Conservation (phyloP, 805 yeast species). For the Kazachstania africana region DNA sequence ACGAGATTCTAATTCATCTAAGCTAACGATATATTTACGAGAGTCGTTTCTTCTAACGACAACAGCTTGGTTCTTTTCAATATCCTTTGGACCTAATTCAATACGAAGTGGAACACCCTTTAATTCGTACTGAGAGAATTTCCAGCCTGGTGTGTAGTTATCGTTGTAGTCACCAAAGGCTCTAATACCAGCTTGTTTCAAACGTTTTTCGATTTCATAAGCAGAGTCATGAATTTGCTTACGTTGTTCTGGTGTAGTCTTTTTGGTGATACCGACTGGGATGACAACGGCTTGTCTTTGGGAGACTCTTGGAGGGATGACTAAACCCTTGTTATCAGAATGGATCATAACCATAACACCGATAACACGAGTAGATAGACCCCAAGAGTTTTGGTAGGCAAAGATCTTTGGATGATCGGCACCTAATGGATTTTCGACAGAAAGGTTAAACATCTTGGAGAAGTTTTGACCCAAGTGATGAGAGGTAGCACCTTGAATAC, state of each 20-base stretch:
- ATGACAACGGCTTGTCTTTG: slow-evolving; percentile 84
- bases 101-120: slow-evolving; percentile 90
- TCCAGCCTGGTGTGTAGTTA: slow-evolving; percentile 97
- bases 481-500: slow-evolving; percentile 98
- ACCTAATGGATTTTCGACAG: slow-evolving; percentile 93
- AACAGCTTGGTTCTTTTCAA: slow-evolving; percentile 63
- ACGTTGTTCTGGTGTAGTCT: slow-evolving; percentile 69
- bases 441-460: slow-evolving; percentile 94
- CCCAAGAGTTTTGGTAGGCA: slow-evolving; percentile 98
- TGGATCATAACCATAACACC: slow-evolving; percentile 99
- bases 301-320: slow-evolving; percentile 94
- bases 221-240: slow-evolving; percentile 60
- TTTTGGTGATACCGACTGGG: slow-evolving; percentile 90
- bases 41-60: slow-evolving; percentile 92
- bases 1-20: slow-evolving; percentile 51
- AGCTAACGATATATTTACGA: slow-evolving; percentile 54
- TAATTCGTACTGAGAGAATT: slow-evolving; percentile 93
- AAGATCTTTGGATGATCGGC: slow-evolving; percentile 72
- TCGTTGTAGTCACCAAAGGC: slow-evolving; percentile 81
- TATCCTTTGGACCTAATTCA: slow-evolving; percentile 95
- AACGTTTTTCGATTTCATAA: slow-evolving; percentile 49
- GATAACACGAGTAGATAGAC: slow-evolving; percentile 92
- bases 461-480: slow-evolving; percentile 97
- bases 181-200: slow-evolving; percentile 55
- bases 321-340: slow-evolving; percentile 96